A percentile compares a stretch with the other conserved stretches of the same genome.
Evolutionary conservation across 768 basidiomycete species (phyloP).

Genomic region (Gymnopilus dilepis): DNA sequence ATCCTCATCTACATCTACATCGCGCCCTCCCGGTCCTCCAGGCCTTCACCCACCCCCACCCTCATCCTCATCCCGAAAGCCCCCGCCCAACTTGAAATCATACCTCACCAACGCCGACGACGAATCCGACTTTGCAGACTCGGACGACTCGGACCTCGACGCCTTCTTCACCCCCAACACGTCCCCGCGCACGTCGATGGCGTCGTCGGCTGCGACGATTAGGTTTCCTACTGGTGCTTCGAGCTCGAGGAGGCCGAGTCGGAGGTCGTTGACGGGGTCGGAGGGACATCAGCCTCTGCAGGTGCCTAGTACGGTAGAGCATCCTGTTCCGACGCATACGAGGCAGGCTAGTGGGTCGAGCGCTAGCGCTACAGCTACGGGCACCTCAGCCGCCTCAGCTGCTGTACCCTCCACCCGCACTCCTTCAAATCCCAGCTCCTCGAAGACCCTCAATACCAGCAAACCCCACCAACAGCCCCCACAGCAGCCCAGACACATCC

Average conservation of each 20-base stretch:
- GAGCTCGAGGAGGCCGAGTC: constrained; percentile 32
- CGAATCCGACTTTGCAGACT: constrained; percentile 19
- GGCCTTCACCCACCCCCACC: neutral
- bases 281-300: constrained; percentile 19
- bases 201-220: constrained; percentile 36
- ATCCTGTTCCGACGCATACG: constrained; percentile 1
- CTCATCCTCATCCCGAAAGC: neutral
- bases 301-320: neutral
- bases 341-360: constrained; percentile 1
- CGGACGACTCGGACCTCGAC: constrained; percentile 40
- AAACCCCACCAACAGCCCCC: no score
- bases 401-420: constrained; percentile 35
- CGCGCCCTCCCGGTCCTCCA: no score
- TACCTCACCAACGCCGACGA: constrained; percentile 1
- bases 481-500: constrained; percentile 20
- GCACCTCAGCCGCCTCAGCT: no score
- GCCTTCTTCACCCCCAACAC: constrained; percentile 68
- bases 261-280: constrained; percentile 24
- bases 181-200: constrained; percentile 56
- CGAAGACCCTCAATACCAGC: neutral
- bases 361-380: constrained; percentile 10
- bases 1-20: no score
- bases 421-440: constrained; percentile 23
- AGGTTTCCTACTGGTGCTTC: constrained; percentile 25
- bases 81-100: neutral